Evolutionary conservation across 2,329 filamentous ascomycete species (phyloP), one percentile per base, ranked within the genome.

Genomic region (Trichoderma pleuroti): DNA sequence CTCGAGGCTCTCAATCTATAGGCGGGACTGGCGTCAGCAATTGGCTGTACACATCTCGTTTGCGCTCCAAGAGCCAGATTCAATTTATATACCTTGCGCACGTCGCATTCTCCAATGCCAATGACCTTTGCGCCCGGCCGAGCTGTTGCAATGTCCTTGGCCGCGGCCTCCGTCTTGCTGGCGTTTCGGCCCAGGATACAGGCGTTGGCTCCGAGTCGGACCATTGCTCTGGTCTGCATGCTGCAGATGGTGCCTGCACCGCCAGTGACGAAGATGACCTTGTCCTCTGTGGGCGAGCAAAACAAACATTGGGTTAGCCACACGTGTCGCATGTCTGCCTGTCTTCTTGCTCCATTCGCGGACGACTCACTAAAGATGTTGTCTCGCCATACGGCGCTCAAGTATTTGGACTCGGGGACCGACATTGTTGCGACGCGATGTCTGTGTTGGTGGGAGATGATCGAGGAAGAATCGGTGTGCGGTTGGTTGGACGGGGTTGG

Each of bases 231-330:
- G 36, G 97, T 96, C 84, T 98, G 96, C 69, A 93, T 94, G 76
- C 92, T 96, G 84, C 96, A 98, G 78, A 99, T 98, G 30, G 92
- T 91, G 69, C 96, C 95, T 6, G 94, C 94, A 66, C 96, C 96
- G 71, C 96, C 96, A 4, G 96, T 99, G 77, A 97, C 97, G 82
- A 98, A 97, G 75, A 95, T 88, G 57, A 98, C 94, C 77, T 96
- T 95, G 79, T 91, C 90, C 73, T 91, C 93, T 97, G 76, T 57
- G 11, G 9, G 26, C 5, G 14, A 24, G 18, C 32, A 52, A 36
- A 24, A 12, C 32, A 52, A 36, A n/a, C 26, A 42, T 52, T 24
- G 21, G 21, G 21, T 52, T 64, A 70, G 68, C 49, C 49, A 63
- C n/a, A 30, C 1, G 18, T 12, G 16, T n/a, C 39, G 39, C 18